Evolutionary conservation across 306 rosid genomes (phyloP), one percentile per base, ranked within the genome.

Genomic region (Dicorynia guianensis): DNA sequence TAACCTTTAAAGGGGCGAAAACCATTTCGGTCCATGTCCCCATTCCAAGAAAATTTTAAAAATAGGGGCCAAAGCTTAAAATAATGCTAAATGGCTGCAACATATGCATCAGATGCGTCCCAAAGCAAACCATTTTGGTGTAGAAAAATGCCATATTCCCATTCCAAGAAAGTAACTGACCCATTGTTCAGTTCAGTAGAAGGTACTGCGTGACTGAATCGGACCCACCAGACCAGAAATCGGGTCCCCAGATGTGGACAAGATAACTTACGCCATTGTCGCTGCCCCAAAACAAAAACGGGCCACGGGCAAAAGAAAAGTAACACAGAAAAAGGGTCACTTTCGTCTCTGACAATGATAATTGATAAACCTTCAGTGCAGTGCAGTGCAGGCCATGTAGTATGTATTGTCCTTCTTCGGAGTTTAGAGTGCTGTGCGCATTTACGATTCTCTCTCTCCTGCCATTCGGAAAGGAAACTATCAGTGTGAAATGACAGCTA

Each of bases 161-260:
- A 25, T 25, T 2, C 30, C 30, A 25, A 25, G 30, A 25, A 25
- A 25, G 30, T 25, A 25, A 25, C 30, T 25, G 30, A 2, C 30
- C 30, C 2, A 1, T 25, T 25, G 30, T 25, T 25, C 30, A 25
- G 30, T 25, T 25, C 30, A 2, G 6, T 48, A 40, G 7, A 40
- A 40, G 46, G 46, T 40, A 40, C 46, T 0, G 3, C 7, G 5
- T 25, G n/a, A 11, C n/a, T 39, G 47, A 63, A 63, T 63, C 13
- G 34, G 30, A 17, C 53, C 70, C 34, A 20, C 34, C 38, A 5
- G 43, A 63, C 68, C 68, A 63, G 59, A 36, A 30, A 4, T 8
- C 34, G 57, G 79, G 79, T 63, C 81, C 79, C 33, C 0, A 9
- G 42, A 71, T 69, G 77, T 67, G 72, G 89, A 87, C 84, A 85